Evolutionary conservation across 176 grass and related monocot species (phyloP), one percentile per base, ranked within the genome.

Genomic region (Rhynchospora tenuis): DNA sequence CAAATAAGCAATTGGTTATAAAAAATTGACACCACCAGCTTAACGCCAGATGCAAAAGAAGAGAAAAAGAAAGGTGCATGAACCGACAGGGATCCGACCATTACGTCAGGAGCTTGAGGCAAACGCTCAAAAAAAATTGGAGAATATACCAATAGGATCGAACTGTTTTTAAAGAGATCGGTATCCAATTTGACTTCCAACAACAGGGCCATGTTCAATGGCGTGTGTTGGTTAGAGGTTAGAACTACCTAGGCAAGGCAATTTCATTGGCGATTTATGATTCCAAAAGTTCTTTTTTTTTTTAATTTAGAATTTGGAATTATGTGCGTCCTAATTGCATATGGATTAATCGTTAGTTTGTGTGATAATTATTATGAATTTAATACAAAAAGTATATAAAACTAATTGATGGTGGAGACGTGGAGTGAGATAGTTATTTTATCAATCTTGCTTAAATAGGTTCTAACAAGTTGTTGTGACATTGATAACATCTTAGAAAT

Each of bases 101-200:
- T 2, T 33, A 66, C 33, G 24, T 66, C 28, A 66, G 5, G 27
- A 31, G 9, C 9, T 63, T 15, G 9, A 60, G 33, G 33, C 33
- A 38, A n/a, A n/a, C 0, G 15, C 14, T 7, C 52, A 55, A 55
- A 24, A 61, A 61, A 24, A 61, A 61, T 11, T 2, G 59, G 55
- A 24, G n/a, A 61, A 61, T 61, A 61, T 61, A 26, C 59, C 59
- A 61, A 61, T 61, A 9, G 20, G 43, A 48, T 24, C 2, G 12
- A 47, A 12, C 20, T 72, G 7, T 47, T n/a, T 66, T 33, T 27
- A 66, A 7, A 33, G 27, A 66, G 63, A 66, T 33, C 24, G 2
- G 63, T 45, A 71, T 17, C 38, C 38, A 71, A 71, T 20, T 71
- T 71, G 67, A 71, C 67, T 71, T 71, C 42, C 67, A 71, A 46